Conservation (phyloP, 2,329 filamentous ascomycete species). For the Lachnellula subtilissima region DNA sequence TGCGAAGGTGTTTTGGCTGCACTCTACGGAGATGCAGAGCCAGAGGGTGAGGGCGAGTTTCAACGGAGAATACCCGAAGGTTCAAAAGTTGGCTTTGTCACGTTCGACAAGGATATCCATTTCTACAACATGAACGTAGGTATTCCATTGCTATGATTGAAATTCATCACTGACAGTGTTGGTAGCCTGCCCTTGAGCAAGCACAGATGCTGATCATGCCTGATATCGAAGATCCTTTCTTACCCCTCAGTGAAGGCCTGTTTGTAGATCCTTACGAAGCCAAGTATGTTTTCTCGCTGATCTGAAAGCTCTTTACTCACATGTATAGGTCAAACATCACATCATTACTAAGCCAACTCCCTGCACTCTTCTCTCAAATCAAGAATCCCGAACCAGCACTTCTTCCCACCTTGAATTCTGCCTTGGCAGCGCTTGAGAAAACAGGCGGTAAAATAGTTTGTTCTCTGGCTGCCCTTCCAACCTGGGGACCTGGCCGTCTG, state of each 20-base stretch:
- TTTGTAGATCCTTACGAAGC: conserved; percentile 94
- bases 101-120: conserved; percentile 93
- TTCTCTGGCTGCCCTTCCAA: conserved; percentile 81
- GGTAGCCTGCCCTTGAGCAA: conserved; percentile 67
- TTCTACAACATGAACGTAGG: conserved; percentile 91
- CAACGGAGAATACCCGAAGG: conserved; percentile 65
- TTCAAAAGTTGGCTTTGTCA: conserved; percentile 88
- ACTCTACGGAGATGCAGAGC: conserved; percentile 62
- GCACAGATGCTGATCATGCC: conserved; percentile 99
- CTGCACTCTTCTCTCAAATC: conserved; percentile 77
- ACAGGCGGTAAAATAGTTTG: conserved; percentile 93
- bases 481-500: conserved; percentile 82
- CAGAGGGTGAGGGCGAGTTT: conserved; percentile 43
- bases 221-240: conserved; percentile 92
- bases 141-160: conserved; percentile 19
- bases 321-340: conserved; percentile 64
- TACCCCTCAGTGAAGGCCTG: conserved; percentile 83
- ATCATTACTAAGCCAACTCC: conserved; percentile 77
- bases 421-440: conserved; percentile 72
- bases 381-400: conserved; percentile 90
- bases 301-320: conserved; percentile 3
- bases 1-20: conserved; percentile 84
- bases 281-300: conserved; percentile 45
- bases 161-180: conserved; percentile 9
- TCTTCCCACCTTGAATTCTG: conserved; percentile 77